Conservation (phyloP, 768 basidiomycete genomes). For the Collybia sp. region DNA sequence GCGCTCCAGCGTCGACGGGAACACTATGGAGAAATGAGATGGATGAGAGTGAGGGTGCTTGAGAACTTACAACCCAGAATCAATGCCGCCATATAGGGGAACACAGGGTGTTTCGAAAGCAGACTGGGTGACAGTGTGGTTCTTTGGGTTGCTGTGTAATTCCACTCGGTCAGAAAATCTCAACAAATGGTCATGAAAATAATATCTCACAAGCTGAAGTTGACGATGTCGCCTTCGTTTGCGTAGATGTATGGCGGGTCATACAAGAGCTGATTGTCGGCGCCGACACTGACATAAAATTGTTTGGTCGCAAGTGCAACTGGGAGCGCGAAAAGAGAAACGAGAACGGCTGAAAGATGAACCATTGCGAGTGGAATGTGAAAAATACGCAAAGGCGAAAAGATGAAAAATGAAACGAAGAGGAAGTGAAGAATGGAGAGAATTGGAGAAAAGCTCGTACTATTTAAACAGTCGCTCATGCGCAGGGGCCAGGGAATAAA, state of each 20-base stretch:
- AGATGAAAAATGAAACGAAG: not conserved
- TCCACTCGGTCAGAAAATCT: not conserved
- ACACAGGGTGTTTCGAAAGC: conserved; percentile 33
- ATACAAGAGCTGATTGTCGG: conserved; percentile 23
- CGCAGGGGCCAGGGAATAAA: no score
- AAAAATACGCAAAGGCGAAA: not conserved
- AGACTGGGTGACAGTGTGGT: conserved; percentile 42
- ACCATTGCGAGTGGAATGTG: not conserved
- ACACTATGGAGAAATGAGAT: conserved; percentile 19
- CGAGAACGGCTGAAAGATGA: conserved; percentile 2
- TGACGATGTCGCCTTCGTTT: conserved; percentile 36
- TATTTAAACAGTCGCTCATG: no score
- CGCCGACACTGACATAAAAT: conserved; percentile 30
- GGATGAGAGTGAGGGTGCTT: not conserved
- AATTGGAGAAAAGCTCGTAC: not conserved
- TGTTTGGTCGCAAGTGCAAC: conserved; percentile 16
- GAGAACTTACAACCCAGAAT: conserved; percentile 30
- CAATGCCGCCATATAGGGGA: conserved; percentile 19
- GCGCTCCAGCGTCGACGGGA: conserved; percentile 26
- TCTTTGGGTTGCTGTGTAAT: conserved; percentile 35
- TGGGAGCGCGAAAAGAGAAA: conserved; percentile 22
- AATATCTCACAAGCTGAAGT: conserved; percentile 45
- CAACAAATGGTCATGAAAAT: conserved; percentile 13
- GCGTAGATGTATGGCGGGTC: conserved; percentile 34
- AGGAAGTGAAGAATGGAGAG: not conserved